A percentile compares a stretch with the other conserved stretches of the same genome.
Evolutionary conservation across 1,284 basidiomycete species (phyloP).

Genomic region (Puccinia hordei): DNA sequence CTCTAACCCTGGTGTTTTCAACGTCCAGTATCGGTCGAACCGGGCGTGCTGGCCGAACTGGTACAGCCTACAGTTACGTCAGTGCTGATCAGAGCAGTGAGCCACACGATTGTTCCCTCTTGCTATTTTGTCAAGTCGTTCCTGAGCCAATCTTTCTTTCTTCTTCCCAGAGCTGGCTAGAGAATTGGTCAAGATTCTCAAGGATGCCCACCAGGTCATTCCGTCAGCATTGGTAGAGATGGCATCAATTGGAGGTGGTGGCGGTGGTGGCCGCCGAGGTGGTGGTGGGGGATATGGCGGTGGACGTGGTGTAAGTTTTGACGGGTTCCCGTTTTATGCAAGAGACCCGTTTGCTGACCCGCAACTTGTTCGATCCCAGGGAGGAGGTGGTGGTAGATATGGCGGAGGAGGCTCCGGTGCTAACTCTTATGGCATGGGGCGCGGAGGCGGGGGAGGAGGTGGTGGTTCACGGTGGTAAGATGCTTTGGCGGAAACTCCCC

Average conservation of each 20-base stretch:
- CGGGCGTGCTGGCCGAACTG: conserved; percentile 64
- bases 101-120: conserved; percentile 28
- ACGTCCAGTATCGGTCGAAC: conserved; percentile 65
- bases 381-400: conserved; percentile 55
- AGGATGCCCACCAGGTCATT: conserved; percentile 83
- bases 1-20: conserved; percentile 46
- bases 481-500: background rate
- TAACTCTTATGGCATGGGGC: conserved; percentile 49
- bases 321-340: too few relatives aligned
- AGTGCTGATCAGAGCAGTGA: conserved; percentile 58
- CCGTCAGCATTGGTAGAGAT: conserved; percentile 92
- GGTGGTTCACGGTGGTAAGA: conserved; percentile 52
- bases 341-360: background rate
- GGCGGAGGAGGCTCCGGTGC: conserved; percentile 60
- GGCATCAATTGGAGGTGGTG: conserved; percentile 76
- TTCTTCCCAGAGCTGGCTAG: conserved; percentile 81
- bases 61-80: conserved; percentile 91
- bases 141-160: background rate
- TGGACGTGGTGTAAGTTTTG: conserved; percentile 57
- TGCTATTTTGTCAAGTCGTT: background rate
- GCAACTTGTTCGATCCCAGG: background rate
- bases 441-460: conserved; percentile 5
- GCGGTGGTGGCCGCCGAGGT: conserved; percentile 63
- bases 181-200: conserved; percentile 83
- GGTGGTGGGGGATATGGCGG: conserved; percentile 54